Evolutionary conservation across 805 yeast species (phyloP), one percentile per base, ranked within the genome.

Genomic region (Ogataea kodamae): DNA sequence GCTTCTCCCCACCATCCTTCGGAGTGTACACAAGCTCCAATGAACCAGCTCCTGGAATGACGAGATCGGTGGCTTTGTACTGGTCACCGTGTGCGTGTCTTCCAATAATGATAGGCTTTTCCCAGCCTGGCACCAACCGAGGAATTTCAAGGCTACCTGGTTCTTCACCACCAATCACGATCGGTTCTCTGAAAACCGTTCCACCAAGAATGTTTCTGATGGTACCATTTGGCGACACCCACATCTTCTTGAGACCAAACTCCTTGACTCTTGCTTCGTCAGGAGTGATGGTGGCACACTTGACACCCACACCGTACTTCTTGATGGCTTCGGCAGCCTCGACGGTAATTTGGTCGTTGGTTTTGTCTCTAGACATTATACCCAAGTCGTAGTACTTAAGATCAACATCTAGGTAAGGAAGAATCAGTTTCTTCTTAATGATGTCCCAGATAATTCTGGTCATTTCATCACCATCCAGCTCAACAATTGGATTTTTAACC

Each of bases 51-150:
- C 73, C 75, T 17, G 79, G 77, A 36, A 82, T 65, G 30, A 81
- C 73, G 27, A 79, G 59, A 58, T 83, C 89, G 11, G 87, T 80
- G 34, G 89, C 87, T 61, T 81, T 82, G 59, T 83, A 83, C 62
- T 83, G 90, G 57, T 83, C 92, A 45, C 88, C 90, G 54, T 75
- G 80, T 10, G 90, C 90, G 45, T 83, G 92, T 75, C 92, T 78
- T 38, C 92, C 92, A 48, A 83, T 83, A 35, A 83, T 78, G 51
- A 83, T 83, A 41, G 90, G 90, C 53, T 81, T 72, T 54, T 80
- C 78, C 92, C 92, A 83, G 21, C 78, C 76, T 19, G 87, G 86
- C 25, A 83, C 78, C 37, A 83, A 64, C 54, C 92, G 67, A 37
- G 92, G 92, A 33, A 83, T 75, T 55, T 79, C 76, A 19, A 56